Base-by-base conservation (phyloP, 306 rosid genomes). In the Senna siamea region DNA sequence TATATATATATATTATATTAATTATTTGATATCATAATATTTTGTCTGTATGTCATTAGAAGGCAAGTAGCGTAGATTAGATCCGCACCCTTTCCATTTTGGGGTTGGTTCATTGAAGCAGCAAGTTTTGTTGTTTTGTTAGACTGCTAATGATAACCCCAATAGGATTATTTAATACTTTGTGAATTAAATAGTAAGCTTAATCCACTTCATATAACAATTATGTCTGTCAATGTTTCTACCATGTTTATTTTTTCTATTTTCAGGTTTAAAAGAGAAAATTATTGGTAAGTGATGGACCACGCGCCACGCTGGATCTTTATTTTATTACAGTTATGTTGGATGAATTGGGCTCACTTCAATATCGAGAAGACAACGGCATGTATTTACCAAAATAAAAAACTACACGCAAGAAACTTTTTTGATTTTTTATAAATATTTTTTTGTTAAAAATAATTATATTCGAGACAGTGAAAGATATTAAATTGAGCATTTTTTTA, bases 11-110 rank as follows among this genome's bases (percentile, higher is more conserved):
- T 73, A 12, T 34, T 75, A 47, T 70, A 32, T 32, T 4, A 37
- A 37, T 37, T 37, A 37, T 4, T 37, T 37, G 7, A 37, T 72
- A 61, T 67, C 28, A 54, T 64, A 14, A 43, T 78, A 26, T 19
- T 38, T 54, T 18, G 63, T 73, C 73, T 66, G 70, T 63, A 69
- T 65, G 80, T 71, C 80, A 84, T 84, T 90, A 66, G 60, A 88
- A 88, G 90, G 83, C 78, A 88, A 86, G 88, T 32, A 13, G 78
- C 78, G 65, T 75, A 0, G 69, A 18, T 15, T 48, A 83, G 28
- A 57, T 52, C 47, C 40, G 84, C 72, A 79, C 70, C 57, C 63
- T 81, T 84, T 82, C 86, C 77, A 32, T 40, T 44, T 81, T 70
- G 70, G 80, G 80, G 80, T 78, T 75, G 78, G 91, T 60, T 68